Base-by-base conservation (phyloP, 2,329 filamentous ascomycete genomes). In the Lecanicillium sp. region DNA sequence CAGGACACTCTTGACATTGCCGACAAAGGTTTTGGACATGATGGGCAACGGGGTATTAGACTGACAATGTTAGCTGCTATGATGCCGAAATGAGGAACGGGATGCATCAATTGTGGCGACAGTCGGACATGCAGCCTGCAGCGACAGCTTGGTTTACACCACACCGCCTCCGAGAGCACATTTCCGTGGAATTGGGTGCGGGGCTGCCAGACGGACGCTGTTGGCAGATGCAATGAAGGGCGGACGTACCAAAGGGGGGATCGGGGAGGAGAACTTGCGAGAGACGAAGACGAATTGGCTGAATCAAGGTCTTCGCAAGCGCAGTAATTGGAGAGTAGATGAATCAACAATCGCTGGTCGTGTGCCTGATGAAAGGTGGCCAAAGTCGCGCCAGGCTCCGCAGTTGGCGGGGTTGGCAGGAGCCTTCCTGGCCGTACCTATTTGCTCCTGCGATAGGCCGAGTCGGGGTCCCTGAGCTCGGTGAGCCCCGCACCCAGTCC, bases 1-100 rank as follows among this genome's bases (percentile, higher is more conserved):
- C 56, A 94, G 71, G 51, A 95, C 87, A 60, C 84, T 87, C 74
- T 98, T 98, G 64, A 97, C 89, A 55, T 81, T 84, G 59, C 81
- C 78, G 60, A 79, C 62, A 53, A 77, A 76, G 39, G 63, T 62
- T 59, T 72, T 74, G 42, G 61, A 65, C 69, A 74, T 71, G 54
- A 41, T 64, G 55, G 43, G 45, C 42, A 49, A 47, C 33, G 46
- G 40, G 44, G n/a, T n/a, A n/a, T n/a, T 44, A 47, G 45, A 50
- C 45, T 33, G 34, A 29, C 39, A 37, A 25, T 35, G 17, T 20
- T 30, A 28, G 17, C 17, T 20, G 14, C n/a, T 35, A 12, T 22
- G 18, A 22, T 11, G 12, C n/a, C 5, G 17, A 11, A 20, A 35
- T n/a, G 6, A 11, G 22, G 6, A 25, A 33, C 13, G 13, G 12